Base-by-base conservation (phyloP, 345 rosid species). In the Eucalyptus brandiana region DNA sequence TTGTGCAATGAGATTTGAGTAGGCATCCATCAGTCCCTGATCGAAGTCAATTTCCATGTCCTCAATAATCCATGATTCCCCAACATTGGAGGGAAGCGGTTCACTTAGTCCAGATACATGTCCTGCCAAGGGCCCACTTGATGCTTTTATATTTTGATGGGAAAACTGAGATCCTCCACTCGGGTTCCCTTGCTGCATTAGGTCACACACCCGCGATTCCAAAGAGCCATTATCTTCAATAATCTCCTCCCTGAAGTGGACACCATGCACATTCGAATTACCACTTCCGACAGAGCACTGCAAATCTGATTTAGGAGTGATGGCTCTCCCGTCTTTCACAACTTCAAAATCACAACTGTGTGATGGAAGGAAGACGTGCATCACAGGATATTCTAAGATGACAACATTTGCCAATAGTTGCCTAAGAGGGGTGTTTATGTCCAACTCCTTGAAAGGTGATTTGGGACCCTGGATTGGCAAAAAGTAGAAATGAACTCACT, bases 341-440 rank as follows among this genome's bases (percentile, higher is more conserved):
- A 97, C 92, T 93, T 96, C 95, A 93, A 97, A 96, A 90, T 94
- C 94, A 86, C 26, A 92, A 72, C 87, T 89, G 30, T 93, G 97
- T 7, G 96, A 93, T 88, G 99, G 95, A 85, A 97, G 99, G 90
- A 94, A 94, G 44, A 98, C 96, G 92, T 97, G 93, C 88, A 97
- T 94, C 88, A 96, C 96, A 15, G 99, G 99, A 92, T 96, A 95
- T 92, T 97, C 99, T 87, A 97, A 87, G 87, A 97, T 90, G 86
- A 92, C 92, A 48, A 93, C 56, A 87, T 93, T 88, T 72, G 94
- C 93, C 89, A 97, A 93, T 88, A 95, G 99, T 88, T 92, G 89
- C 92, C 95, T 93, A 54, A 97, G 34, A 47, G 98, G 91, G 87
- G 96, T 91, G 89, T 90, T 93, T 83, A 94, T 90, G 91, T 97